Evolutionary conservation across 2,329 filamentous ascomycete genomes (phyloP).

Genomic region (Cytospora piceae): DNA sequence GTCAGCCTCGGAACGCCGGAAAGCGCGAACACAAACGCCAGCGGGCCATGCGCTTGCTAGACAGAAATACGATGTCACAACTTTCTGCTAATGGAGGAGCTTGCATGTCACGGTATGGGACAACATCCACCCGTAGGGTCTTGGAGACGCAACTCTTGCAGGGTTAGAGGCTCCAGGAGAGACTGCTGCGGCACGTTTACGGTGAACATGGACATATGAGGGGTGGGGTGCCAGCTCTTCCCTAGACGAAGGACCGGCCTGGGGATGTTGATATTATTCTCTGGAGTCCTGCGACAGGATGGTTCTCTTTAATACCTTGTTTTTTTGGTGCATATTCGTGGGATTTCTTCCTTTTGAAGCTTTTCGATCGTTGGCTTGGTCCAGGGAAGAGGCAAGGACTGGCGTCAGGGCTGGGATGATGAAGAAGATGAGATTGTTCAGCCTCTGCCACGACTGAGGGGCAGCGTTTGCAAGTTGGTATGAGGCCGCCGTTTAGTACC

Average conservation of each 20-base stretch:
- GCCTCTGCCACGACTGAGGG: conserved; percentile 14
- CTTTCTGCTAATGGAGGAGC: neutral
- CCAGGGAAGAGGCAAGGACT: conserved; percentile 27
- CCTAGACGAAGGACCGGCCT: conserved; percentile 24
- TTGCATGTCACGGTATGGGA: neutral
- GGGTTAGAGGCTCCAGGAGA: conserved; percentile 9
- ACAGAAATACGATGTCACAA: neutral
- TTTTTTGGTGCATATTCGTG: conserved; percentile 32
- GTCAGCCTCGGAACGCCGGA: conserved; percentile 60
- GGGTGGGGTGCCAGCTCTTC: conserved; percentile 10
- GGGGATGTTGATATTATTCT: conserved; percentile 37
- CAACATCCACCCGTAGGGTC: neutral
- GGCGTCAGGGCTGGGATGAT: conserved; percentile 26
- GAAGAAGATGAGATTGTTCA: conserved; percentile 25
- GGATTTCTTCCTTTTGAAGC: conserved; percentile 32
- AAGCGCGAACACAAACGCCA: conserved; percentile 59
- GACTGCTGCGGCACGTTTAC: neutral
- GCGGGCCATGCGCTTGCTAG: conserved; percentile 62
- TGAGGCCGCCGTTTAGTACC: conserved; percentile 7
- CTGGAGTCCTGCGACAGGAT: conserved; percentile 36
- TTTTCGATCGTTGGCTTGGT: conserved; percentile 25
- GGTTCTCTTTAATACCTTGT: conserved; percentile 41
- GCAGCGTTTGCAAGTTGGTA: conserved; percentile 14
- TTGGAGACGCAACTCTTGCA: neutral
- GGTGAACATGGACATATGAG: conserved; percentile 3